Base-by-base conservation (phyloP, 1,284 basidiomycete genomes). In the Gastroboletus turbinatus region DNA sequence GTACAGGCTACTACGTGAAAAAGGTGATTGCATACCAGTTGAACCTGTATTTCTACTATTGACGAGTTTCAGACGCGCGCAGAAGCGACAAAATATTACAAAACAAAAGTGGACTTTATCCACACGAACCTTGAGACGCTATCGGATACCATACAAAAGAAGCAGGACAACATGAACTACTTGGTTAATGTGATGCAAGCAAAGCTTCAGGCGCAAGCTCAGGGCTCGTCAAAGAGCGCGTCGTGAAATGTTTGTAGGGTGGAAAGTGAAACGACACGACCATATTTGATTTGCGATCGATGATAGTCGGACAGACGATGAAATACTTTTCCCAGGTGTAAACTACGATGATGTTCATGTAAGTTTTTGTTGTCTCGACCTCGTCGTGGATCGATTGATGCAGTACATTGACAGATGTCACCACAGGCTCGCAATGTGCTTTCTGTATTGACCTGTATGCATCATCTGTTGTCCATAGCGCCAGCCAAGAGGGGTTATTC, bases 1-100 rank as follows among this genome's bases (percentile, higher is more conserved):
- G 96, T 2, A 98, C 96, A 0, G 96, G 96, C 0, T 99, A 98
- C 75, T 98, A 90, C 67, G 89, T 99, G 19, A 88, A 93, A 73
- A 98, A 98, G 83, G 95, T 94, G 53, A 57, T 79, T 53, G 6
- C 6, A 11, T 38, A n/a, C 35, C 13, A n/a, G 27, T 39, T 25
- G 53, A 43, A 29, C 25, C 9, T 13, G 25, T 21, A 17, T 43
- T 29, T 11, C 29, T 38, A 7, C 32, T n/a, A 11, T 13, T 54
- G 45, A 64, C 54, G 42, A n/a, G 32, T 29, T 23, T 29, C 64
- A 96, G 93, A 88, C 86, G 27, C 88, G 89, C 25, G 71, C 79
- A n/a, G 87, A 95, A 73, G 92, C 93, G 0, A 71, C 79, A 17
- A 84, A 84, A 66, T 85, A 95, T 71, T 95, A 95, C 72, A 77